Evolutionary conservation across 495 filamentous ascomycete species (phyloP), one percentile per base, ranked within the genome.

Genomic region (Aspergillus sclerotiicarbonarius): DNA sequence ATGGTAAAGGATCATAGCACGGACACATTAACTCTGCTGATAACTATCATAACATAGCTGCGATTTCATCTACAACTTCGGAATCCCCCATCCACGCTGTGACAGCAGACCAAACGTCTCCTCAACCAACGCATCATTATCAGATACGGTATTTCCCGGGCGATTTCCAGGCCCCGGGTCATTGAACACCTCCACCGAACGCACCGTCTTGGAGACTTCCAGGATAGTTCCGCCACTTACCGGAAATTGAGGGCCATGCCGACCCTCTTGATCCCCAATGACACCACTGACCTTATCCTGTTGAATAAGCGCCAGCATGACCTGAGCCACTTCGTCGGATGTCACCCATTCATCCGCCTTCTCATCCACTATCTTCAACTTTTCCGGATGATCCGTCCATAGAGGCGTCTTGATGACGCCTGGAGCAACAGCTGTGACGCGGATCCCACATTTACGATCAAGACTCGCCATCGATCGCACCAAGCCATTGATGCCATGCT

Each of bases 301-400:
- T 65, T 85, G 75, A 7, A 86, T 73, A 25, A 86, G 74, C 44
- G 76, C 75, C 51, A 86, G 59, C 86, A 90, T 90, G 29, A 81
- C 80, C 47, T 79, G 74, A 6, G 84, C 86, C 0, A 90, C 86
- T 58, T 85, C 82, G 58, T 87, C 85, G 0, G 86, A 74, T 9
- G 76, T 82, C 20, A 83, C 83, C 86, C 86, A 89, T 52, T 68
- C 72, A 63, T 87, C 85, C 19, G 65, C 57, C 1, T 62, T 66
- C 8, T 74, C 71, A 52, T 80, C 69, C 1, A 88, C 57, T 66
- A 86, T 77, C 57, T 74, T 73, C 53, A 86, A 16, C 64, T 90
- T 89, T 66, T 89, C 85, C 13, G 85, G 84, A 60, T 87, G 74
- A 0, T 89, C 84, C 0, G 81, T 85, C 86, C 85, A 90, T 4